Evolutionary conservation across 1,139 yeast genomes (phyloP).

Genomic region (Nadsonia commutata): DNA sequence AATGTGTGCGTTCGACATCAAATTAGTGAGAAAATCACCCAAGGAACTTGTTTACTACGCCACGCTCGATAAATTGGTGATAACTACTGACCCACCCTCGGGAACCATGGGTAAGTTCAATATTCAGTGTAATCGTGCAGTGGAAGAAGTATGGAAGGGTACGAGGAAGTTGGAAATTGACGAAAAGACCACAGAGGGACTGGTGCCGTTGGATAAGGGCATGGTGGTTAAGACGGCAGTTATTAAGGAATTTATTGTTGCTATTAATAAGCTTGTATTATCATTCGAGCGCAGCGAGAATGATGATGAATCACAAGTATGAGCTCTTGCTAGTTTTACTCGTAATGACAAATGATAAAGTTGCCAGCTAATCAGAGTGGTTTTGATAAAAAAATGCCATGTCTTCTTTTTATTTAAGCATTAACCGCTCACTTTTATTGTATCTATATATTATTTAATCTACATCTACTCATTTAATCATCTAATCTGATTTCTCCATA

Average conservation of each 20-base stretch:
- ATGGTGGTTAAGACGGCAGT: slow-evolving; percentile 1
- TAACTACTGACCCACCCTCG: neutral
- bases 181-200: neutral
- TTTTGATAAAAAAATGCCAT: too few relatives aligned
- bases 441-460: too few relatives aligned
- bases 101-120: neutral
- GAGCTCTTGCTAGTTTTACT: too few relatives aligned
- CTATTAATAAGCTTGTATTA: slow-evolving; percentile 1
- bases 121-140: neutral
- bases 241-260: slow-evolving; percentile 3
- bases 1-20: neutral
- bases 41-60: neutral
- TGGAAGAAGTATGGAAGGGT: slow-evolving; percentile 1
- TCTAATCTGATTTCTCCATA: too few relatives aligned
- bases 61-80: neutral
- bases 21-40: neutral
- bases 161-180: neutral
- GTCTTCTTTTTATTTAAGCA: too few relatives aligned
- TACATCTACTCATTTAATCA: too few relatives aligned
- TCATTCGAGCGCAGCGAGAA: too few relatives aligned
- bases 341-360: too few relatives aligned
- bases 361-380: too few relatives aligned
- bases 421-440: too few relatives aligned
- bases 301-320: too few relatives aligned
- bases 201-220: slow-evolving; percentile 3